These are phyloP conservation scores for Lentinula boryana DNA, from an alignment of 768 basidiomycete species.

Conservation along the genomic window DNA sequence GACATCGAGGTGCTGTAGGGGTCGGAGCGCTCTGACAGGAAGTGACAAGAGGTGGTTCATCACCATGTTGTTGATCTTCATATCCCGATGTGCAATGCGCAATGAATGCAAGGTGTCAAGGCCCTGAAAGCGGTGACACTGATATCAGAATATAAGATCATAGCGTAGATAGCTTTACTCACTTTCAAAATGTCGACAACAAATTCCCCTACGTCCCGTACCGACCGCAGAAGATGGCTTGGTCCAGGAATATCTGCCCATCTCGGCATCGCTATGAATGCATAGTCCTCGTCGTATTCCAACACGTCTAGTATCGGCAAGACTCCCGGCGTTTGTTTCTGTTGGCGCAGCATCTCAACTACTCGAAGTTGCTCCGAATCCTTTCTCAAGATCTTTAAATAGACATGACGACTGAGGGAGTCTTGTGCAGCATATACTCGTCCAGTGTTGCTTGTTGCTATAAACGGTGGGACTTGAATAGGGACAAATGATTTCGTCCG, in stretches of 20 bases:
- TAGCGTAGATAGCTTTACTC: neutral
- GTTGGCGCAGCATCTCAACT: neutral
- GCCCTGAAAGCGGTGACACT: neutral
- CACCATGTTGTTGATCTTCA: slow-evolving; percentile 4
- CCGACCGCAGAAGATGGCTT: neutral
- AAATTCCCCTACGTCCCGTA: neutral
- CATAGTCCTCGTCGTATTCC: slow-evolving; percentile 2
- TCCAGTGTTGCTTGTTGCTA: slow-evolving; percentile 3
- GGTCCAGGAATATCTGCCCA: slow-evolving; percentile 7
- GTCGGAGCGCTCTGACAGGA: neutral
- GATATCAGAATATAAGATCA: neutral
- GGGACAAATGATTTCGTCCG: neutral
- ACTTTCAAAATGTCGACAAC: neutral
- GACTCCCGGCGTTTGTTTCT: neutral
- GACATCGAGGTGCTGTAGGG: neutral
- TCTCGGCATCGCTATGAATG: slow-evolving; percentile 4
- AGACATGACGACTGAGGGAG: neutral
- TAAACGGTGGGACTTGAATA: neutral
- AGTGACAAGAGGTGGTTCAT: slow-evolving; percentile 5
- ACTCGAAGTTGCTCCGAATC: neutral
- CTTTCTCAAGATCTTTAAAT: neutral
- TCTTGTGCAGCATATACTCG: slow-evolving; percentile 4
- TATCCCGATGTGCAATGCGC: slow-evolving; percentile 4
- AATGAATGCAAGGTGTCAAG: slow-evolving; percentile 1
- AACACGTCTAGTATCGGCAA: neutral